A percentile compares a stretch with the other conserved stretches of the same genome.
Conservation (phyloP, 345 rosid genomes). For the Theobroma cacao region DNA sequence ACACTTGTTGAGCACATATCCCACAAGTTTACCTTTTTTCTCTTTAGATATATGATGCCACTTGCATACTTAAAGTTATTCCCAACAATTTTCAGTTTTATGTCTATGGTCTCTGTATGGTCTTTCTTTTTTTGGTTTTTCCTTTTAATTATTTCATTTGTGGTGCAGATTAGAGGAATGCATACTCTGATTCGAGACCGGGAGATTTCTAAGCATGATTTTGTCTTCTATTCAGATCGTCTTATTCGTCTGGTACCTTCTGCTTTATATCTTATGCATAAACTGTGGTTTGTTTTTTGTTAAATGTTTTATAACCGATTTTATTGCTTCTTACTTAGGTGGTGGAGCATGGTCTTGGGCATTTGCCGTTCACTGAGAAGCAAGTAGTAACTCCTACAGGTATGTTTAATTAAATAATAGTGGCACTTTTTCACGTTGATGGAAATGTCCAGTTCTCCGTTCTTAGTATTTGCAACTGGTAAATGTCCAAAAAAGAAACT, state of each 20-base stretch:
- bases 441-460: neutral
- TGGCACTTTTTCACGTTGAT: neutral
- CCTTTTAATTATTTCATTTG: conserved; percentile 20
- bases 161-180: conserved; percentile 93
- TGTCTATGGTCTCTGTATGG: neutral
- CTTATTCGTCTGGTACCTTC: conserved; percentile 83
- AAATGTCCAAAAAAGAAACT: neutral
- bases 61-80: neutral
- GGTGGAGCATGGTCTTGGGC: conserved; percentile 97
- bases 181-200: conserved; percentile 96
- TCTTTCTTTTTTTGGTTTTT: neutral
- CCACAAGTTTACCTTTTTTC: neutral
- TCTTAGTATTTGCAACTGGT: neutral
- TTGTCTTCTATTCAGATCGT: conserved; percentile 96
- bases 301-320: neutral
- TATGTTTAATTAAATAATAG: conserved; percentile 26
- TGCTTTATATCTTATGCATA: conserved; percentile 10
- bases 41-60: neutral
- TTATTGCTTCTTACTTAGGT: conserved; percentile 51
- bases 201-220: conserved; percentile 96
- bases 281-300: neutral
- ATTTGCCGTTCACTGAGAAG: conserved; percentile 94
- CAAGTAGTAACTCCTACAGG: conserved; percentile 97
- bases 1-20: neutral
- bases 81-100: neutral